phyloP scores from a whole-genome alignment of 768 basidiomycete species.

The Hemileccinum impolitum region DNA sequence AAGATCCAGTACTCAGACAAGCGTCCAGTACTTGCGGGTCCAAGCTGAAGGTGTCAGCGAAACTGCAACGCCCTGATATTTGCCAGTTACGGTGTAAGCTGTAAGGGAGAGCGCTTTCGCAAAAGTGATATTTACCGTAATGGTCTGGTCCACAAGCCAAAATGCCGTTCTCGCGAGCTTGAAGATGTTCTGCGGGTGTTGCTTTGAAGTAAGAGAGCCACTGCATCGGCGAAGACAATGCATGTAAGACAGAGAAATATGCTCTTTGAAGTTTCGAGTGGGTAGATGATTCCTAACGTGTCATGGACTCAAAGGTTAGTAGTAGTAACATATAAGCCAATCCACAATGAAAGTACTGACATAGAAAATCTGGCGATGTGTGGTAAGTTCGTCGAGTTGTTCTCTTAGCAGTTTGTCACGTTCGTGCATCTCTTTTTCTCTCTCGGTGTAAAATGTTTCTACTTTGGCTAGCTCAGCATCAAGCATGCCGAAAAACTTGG shows the following conservation, averaged over 20 bases:
- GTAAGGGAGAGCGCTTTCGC: neutral
- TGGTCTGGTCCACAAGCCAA: slow-evolving; percentile 1
- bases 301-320: slow-evolving; percentile 1
- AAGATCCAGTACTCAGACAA: neutral
- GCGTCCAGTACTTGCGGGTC: neutral
- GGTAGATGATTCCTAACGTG: slow-evolving; percentile 12
- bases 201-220: neutral
- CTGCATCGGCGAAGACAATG: slow-evolving; percentile 3
- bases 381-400: slow-evolving; percentile 72
- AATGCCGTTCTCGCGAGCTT: neutral
- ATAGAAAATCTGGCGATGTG: slow-evolving; percentile 59
- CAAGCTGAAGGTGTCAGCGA: neutral
- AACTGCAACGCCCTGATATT: neutral
- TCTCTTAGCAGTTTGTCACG: slow-evolving; percentile 48
- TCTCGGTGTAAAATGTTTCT: slow-evolving; percentile 73
- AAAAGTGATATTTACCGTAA: slow-evolving; percentile 3
- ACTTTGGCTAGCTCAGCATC: slow-evolving; percentile 83
- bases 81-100: neutral
- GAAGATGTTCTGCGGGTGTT: neutral
- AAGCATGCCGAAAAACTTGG: slow-evolving; percentile 71
- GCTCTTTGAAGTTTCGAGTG: slow-evolving; percentile 6
- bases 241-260: slow-evolving; percentile 1
- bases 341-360: slow-evolving; percentile 36
- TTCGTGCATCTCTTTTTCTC: slow-evolving; percentile 59
- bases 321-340: neutral